phyloP scores from a whole-genome alignment of 257 asterid genomes.

The Anisodus acutangulus region DNA sequence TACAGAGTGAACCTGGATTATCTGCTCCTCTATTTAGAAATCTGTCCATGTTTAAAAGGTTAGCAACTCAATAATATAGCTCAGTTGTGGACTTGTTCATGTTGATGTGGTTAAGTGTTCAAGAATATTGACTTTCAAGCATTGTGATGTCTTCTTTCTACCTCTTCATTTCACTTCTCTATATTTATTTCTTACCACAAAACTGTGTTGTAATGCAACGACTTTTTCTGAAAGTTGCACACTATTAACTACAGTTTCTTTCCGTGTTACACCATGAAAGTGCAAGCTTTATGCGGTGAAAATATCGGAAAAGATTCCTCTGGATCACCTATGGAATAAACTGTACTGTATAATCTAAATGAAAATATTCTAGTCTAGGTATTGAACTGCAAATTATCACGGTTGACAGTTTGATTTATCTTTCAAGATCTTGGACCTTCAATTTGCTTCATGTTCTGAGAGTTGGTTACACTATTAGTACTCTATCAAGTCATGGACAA shows the following conservation, averaged over 20 bases:
- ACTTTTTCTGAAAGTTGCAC: neutral
- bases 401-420: neutral
- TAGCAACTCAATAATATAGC: neutral
- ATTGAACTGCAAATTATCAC: neutral
- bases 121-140: no score
- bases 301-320: neutral
- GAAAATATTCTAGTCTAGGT: neutral
- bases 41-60: slow-evolving; percentile 47
- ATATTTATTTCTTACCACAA: neutral
- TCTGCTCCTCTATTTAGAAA: slow-evolving; percentile 44
- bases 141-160: no score
- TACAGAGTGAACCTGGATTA: slow-evolving; percentile 31
- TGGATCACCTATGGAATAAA: neutral
- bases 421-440: no score
- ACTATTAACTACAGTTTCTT: neutral
- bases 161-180: neutral
- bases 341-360: neutral
- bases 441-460: neutral
- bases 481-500: neutral
- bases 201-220: neutral
- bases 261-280: neutral
- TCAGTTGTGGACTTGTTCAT: neutral
- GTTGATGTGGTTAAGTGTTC: neutral
- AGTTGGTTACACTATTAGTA: neutral
- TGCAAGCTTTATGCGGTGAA: slow-evolving; percentile 5